Evolutionary conservation across 805 yeast genomes (phyloP), one percentile per base, ranked within the genome.

Genomic region (Candida coleopterorum): DNA sequence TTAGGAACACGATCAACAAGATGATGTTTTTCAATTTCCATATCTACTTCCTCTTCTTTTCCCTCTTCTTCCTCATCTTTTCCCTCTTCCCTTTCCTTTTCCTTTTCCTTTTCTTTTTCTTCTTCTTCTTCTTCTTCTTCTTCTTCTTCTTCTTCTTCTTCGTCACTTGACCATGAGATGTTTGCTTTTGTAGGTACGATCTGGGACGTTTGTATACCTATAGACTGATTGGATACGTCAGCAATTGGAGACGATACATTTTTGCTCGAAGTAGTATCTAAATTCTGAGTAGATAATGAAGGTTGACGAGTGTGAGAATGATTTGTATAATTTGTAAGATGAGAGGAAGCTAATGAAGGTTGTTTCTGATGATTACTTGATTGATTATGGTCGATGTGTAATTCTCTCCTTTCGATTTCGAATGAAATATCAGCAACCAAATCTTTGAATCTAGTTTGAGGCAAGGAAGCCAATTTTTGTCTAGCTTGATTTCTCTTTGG

Each of bases 401-500:
- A 76, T 18, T 71, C 69, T 48, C 96, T 68, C 51, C 96, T 75
- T 51, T 83, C 87, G 34, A 88, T 85, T 58, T 93, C 98, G 56
- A 67, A 85, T 29, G 84, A 68, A 29, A 93, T 88, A 56, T 93
- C 99, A 40, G 84, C 80, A 14, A 87, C 95, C 55, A 93, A 74
- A 56, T 90, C 98, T 48, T 81, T 81, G 63, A 93, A 93, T 42
- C 97, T 64, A 3, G 80, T 58, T 34, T 80, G 79, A 2, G 96
- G 93, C 40, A 93, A 73, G 33, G 85, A 78, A 4, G 96, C 82
- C 47, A 93, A 72, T 61, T 89, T 90, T 58, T 85, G 85, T 49
- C 99, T 74, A 2, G 98, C 97, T 58, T 88, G 95, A 55, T 93
- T 94, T 53, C 99, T 75, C 55, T 88, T 89, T 29, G 95, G 89